Conservation (phyloP, 441 rosid species). For the Gossypium aridum region DNA sequence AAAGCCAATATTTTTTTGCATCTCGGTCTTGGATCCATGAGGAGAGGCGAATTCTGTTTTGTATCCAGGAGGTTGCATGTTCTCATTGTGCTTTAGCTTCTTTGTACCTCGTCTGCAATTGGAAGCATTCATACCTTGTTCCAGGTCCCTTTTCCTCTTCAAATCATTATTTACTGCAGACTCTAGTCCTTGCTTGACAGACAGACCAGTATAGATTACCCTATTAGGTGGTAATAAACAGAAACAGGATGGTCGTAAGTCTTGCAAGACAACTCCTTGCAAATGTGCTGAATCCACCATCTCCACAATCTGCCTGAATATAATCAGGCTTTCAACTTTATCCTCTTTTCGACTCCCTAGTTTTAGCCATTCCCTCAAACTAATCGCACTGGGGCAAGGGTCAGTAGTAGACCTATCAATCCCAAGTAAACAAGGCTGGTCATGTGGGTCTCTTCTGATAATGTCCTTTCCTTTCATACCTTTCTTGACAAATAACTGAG, state of each 20-base stretch:
- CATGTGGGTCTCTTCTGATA: slow-evolving; percentile 24
- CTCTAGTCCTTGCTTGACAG: slow-evolving; percentile 27
- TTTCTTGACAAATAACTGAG: slow-evolving; percentile 35
- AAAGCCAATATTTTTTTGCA: slow-evolving; percentile 20
- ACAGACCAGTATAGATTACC: slow-evolving; percentile 45
- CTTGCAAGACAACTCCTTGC: slow-evolving; percentile 52
- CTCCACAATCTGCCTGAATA: slow-evolving; percentile 71
- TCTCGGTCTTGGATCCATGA: slow-evolving; percentile 22
- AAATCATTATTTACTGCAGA: slow-evolving; percentile 25
- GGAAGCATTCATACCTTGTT: slow-evolving; percentile 22
- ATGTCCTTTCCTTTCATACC: slow-evolving; percentile 44
- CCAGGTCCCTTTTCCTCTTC: slow-evolving; percentile 36
- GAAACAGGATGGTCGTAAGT: slow-evolving; percentile 53
- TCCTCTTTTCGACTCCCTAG: slow-evolving; percentile 33
- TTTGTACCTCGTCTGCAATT: slow-evolving; percentile 27
- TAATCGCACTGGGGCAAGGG: slow-evolving; percentile 30
- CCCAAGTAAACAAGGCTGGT: slow-evolving; percentile 20
- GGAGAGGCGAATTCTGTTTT: slow-evolving; percentile 28
- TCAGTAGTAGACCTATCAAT: slow-evolving; percentile 24
- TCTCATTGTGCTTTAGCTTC: slow-evolving; percentile 37
- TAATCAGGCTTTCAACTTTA: slow-evolving; percentile 34
- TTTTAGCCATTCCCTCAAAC: slow-evolving; percentile 62
- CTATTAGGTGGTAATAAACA: slow-evolving; percentile 39
- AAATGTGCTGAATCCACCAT: slow-evolving; percentile 62
- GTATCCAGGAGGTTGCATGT: slow-evolving; percentile 18